A percentile compares a stretch with the other conserved stretches of the same genome.
Evolutionary conservation across 805 yeast genomes (phyloP).

Genomic region (Grigorovia yakushimaensis): DNA sequence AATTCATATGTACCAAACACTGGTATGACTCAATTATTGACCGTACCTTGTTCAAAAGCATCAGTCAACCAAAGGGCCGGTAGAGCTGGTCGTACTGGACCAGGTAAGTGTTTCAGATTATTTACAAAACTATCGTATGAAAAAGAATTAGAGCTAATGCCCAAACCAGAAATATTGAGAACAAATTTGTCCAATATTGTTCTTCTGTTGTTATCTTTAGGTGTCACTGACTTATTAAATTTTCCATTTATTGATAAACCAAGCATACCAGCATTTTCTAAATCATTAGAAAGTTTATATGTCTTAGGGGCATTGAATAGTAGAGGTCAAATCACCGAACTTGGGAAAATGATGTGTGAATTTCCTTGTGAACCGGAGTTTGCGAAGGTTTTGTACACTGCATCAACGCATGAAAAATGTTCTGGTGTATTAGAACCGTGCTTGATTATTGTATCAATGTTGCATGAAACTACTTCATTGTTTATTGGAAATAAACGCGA

Average conservation of each 20-base stretch:
- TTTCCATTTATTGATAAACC: slow-evolving; percentile 94
- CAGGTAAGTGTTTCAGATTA: slow-evolving; percentile 87
- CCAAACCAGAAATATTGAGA: slow-evolving; percentile 88
- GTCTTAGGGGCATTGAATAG: slow-evolving; percentile 79
- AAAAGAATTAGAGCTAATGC: slow-evolving; percentile 66
- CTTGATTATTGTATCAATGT: slow-evolving; percentile 69
- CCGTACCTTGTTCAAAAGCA: slow-evolving; percentile 86
- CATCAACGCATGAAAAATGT: slow-evolving; percentile 37
- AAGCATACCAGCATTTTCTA: slow-evolving; percentile 55
- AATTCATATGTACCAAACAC: slow-evolving; percentile 79
- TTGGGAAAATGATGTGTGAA: slow-evolving; percentile 81
- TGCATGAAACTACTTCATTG: slow-evolving; percentile 60
- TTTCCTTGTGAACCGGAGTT: slow-evolving; percentile 90
- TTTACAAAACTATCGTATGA: slow-evolving; percentile 65
- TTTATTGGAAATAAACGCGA: slow-evolving; percentile 19
- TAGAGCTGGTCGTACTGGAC: slow-evolving; percentile 96
- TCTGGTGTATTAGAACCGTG: slow-evolving; percentile 56
- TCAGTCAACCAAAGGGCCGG: slow-evolving; percentile 97
- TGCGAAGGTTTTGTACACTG: slow-evolving; percentile 61
- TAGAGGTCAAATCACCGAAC: slow-evolving; percentile 62
- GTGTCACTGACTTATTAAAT: slow-evolving; percentile 68
- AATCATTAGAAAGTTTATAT: slow-evolving; percentile 73
- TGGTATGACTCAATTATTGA: slow-evolving; percentile 80
- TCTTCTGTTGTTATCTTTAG: slow-evolving; percentile 67
- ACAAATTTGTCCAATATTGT: slow-evolving; percentile 73